Evolutionary conservation across 1,284 basidiomycete species (phyloP).

Genomic region (Fomes fomentarius): DNA sequence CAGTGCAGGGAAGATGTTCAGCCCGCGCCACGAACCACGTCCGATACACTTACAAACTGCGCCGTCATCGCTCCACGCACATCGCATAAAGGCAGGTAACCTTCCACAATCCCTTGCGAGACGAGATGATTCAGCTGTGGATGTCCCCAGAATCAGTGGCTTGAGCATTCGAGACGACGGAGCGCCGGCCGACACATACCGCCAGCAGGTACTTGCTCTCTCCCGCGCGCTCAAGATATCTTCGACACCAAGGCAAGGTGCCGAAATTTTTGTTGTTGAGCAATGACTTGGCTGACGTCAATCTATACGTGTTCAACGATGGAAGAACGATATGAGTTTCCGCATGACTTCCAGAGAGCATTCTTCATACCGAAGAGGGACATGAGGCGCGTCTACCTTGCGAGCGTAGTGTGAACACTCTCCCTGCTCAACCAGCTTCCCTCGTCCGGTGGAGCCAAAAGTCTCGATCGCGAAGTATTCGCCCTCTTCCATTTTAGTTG

Average conservation of each 20-base stretch:
- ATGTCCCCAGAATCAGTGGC: slow-evolving; percentile 8
- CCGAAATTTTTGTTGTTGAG: slow-evolving; percentile 93
- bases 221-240: slow-evolving; percentile 93
- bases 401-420: slow-evolving; percentile 95
- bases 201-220: slow-evolving; percentile 95
- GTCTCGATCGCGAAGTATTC: slow-evolving; percentile 99
- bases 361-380: slow-evolving; percentile 63
- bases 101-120: slow-evolving; percentile 85
- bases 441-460: slow-evolving; percentile 96
- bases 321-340: neutral
- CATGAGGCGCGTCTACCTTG: slow-evolving; percentile 69
- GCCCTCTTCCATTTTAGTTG: slow-evolving; percentile 98
- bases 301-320: slow-evolving; percentile 44
- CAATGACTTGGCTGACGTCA: slow-evolving; percentile 85
- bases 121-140: slow-evolving; percentile 88
- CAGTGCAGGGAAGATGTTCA: neutral
- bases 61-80: slow-evolving; percentile 86
- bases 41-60: slow-evolving; percentile 89
- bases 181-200: slow-evolving; percentile 47
- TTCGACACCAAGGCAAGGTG: slow-evolving; percentile 92
- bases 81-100: slow-evolving; percentile 93
- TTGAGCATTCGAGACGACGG: neutral
- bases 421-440: slow-evolving; percentile 91
- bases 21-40: too few species aligned
- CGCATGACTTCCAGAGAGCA: neutral